Base-by-base conservation (phyloP, 345 rosid genomes). In the Moringa oleifera region DNA sequence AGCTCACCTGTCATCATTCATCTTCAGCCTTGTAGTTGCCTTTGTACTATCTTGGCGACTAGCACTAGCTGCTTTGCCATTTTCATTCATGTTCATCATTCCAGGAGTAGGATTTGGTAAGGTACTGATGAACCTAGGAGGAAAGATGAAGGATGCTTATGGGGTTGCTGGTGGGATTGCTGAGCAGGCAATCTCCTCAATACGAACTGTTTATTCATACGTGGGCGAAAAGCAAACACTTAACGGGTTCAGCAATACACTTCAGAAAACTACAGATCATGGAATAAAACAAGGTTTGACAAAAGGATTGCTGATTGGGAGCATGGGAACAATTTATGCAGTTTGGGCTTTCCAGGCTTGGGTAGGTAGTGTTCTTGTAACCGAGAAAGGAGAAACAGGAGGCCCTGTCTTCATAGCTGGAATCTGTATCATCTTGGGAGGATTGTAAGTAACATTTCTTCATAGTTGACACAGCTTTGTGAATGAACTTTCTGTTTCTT, bases 291-390 rank as follows among this genome's bases (percentile, higher is more conserved):
- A 68, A 75, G 92, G 89, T 33, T 62, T 81, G 25, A 80, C 88
- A 21, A 83, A 86, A 68, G 89, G 92, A n/a, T 63, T 86, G 69
- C 21, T 86, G 82, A 78, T 81, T 83, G 92, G 92, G 54, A 77
- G 89, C 72, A 77, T 86, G 86, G 92, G 92, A 55, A 80, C 65
- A 46, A 78, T 86, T 36, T 86, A 80, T 69, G 64, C 78, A 4
- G 82, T 83, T 16, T 86, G 89, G 92, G 80, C 92, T 1, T 83
- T 81, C 61, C 89, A 81, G 66, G 83, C 87, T 65, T 86, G 83
- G 85, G 18, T 78, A 0, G 92, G 87, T 41, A 75, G 85, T 61
- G 72, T 76, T 60, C 66, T 81, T 77, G 92, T 81, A 11, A 78
- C 82, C 6, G 80, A 81, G 1, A 81, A 80, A 53, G 72, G 78